Evolutionary conservation across 148 eudicot genomes (phyloP).

Genomic region (Dysphania ambrosioides): DNA sequence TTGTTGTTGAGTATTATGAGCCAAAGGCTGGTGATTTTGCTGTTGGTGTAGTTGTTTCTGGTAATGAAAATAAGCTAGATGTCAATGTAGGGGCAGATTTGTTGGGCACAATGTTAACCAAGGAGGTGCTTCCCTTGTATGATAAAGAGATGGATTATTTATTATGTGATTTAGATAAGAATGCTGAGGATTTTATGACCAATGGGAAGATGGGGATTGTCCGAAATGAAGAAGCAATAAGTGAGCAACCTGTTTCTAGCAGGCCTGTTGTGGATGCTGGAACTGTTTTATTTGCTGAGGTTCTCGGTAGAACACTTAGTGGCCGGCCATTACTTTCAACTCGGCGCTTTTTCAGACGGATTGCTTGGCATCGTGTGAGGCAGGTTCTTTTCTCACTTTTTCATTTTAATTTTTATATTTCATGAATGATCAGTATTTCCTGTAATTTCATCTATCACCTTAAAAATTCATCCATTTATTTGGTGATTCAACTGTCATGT

Average conservation of each 20-base stretch:
- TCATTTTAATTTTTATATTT: background rate
- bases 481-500: background rate
- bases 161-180: conserved; percentile 63
- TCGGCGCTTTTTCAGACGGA: conserved; percentile 60
- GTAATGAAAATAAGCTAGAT: conserved; percentile 86
- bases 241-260: conserved; percentile 39
- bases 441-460: conserved; percentile 2
- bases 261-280: conserved; percentile 90
- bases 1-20: conserved; percentile 75
- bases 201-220: conserved; percentile 78
- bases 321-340: conserved; percentile 87
- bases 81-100: conserved; percentile 83
- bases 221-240: conserved; percentile 51
- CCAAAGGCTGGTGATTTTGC: conserved; percentile 88
- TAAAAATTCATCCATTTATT: background rate
- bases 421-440: conserved; percentile 3
- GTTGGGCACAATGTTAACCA: conserved; percentile 90
- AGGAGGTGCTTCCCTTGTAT: conserved; percentile 85
- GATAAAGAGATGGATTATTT: conserved; percentile 67
- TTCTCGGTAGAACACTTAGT: conserved; percentile 92
- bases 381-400: conserved; percentile 86
- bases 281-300: conserved; percentile 84
- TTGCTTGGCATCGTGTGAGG: conserved; percentile 99
- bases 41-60: conserved; percentile 86
- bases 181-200: conserved; percentile 62